A percentile compares a stretch with the other conserved stretches of the same genome.
Evolutionary conservation across 495 filamentous ascomycete genomes (phyloP).

Genomic region (Talaromyces ruber): DNA sequence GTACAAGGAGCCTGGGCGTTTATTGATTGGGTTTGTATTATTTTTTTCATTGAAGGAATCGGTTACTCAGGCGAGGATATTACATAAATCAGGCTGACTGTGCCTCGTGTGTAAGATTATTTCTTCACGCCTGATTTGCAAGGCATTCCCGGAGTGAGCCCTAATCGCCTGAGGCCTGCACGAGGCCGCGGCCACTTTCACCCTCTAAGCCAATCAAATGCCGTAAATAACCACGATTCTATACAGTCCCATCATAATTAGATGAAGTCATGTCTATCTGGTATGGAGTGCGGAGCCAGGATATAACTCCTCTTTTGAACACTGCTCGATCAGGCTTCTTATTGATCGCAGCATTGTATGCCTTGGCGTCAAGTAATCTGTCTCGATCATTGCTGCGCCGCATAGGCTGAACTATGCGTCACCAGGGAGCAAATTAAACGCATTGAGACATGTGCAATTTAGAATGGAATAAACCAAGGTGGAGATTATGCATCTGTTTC

Average conservation of each 20-base stretch:
- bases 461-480: neutral
- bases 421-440: neutral
- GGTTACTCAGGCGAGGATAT: neutral
- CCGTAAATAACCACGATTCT: neutral
- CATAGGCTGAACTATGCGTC: neutral
- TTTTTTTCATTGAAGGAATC: neutral
- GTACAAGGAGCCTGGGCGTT: neutral
- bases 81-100: neutral
- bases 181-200: neutral
- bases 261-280: neutral
- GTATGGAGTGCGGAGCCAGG: neutral
- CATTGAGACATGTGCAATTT: neutral
- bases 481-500: neutral
- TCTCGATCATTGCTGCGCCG: neutral
- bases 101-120: neutral
- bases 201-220: neutral
- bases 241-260: neutral
- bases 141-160: slow-evolving; percentile 6
- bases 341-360: neutral
- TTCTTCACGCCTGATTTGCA: slow-evolving; percentile 2
- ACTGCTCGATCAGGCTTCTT: neutral
- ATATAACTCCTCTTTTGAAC: neutral
- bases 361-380: neutral
- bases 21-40: neutral
- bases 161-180: slow-evolving; percentile 8